Percentiles rank a stretch among this genome's conserved stretches.
These are phyloP conservation scores for Rhamnella rubrinervis DNA, from an alignment of 331 rosid genomes.

Conservation along the genomic window DNA sequence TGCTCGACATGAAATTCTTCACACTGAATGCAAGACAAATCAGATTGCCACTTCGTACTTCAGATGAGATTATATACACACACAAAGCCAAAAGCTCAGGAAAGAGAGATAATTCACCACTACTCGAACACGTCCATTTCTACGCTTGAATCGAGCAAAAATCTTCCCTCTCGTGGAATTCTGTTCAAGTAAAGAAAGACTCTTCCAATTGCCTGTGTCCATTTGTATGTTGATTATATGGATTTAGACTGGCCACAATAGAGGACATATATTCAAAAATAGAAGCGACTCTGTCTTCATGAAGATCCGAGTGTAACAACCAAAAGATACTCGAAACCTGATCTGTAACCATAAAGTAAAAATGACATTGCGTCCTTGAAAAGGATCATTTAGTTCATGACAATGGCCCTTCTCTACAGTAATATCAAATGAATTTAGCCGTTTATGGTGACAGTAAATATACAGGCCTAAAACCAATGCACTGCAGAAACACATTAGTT, in stretches of 20 bases:
- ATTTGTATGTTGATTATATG: slow-evolving; percentile 44
- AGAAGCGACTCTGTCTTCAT: slow-evolving; percentile 63
- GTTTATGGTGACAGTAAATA: slow-evolving; percentile 7
- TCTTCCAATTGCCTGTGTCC: slow-evolving; percentile 36
- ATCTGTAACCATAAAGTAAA: slow-evolving; percentile 44
- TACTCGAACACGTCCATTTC: slow-evolving; percentile 93
- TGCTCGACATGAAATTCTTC: slow-evolving; percentile 64
- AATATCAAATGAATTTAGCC: background rate
- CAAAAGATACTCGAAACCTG: slow-evolving; percentile 78
- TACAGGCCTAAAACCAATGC: background rate
- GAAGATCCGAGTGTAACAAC: slow-evolving; percentile 78
- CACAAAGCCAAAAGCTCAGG: slow-evolving; percentile 8
- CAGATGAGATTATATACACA: slow-evolving; percentile 1
- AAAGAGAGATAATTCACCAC: slow-evolving; percentile 48
- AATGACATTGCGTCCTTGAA: slow-evolving; percentile 12
- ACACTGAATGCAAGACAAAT: slow-evolving; percentile 38
- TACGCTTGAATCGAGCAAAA: slow-evolving; percentile 71
- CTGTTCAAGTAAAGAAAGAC: slow-evolving; percentile 34
- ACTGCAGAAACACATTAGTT: slow-evolving; percentile 8
- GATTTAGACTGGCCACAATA: slow-evolving; percentile 71
- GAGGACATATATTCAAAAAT: slow-evolving; percentile 81
- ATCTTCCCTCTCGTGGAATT: slow-evolving; percentile 62
- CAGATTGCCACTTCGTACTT: slow-evolving; percentile 21
- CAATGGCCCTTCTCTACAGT: background rate
- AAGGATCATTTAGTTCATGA: background rate